These are phyloP conservation scores for Penicillium sp. DNA, from an alignment of 2,329 filamentous ascomycete genomes.

Conservation along the genomic window DNA sequence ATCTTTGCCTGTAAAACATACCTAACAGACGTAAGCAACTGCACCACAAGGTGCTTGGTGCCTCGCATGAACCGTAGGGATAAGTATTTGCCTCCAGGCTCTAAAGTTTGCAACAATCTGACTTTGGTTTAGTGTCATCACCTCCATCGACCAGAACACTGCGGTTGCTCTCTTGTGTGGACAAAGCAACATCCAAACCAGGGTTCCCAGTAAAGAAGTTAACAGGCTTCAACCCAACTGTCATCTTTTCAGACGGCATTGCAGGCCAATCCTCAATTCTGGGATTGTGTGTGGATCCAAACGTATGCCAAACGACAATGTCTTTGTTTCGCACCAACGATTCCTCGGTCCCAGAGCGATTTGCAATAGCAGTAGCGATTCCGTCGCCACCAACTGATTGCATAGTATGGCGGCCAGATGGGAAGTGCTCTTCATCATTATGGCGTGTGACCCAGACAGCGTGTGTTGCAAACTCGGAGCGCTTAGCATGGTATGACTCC, in stretches of 20 bases:
- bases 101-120: not conserved
- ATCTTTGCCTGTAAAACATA: not conserved
- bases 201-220: constrained; percentile 26
- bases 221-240: constrained; percentile 24
- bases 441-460: constrained; percentile 56
- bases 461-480: constrained; percentile 54
- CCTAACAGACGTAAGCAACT: not conserved
- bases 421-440: constrained; percentile 51
- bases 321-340: constrained; percentile 33
- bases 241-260: constrained; percentile 34
- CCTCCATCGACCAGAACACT: not conserved
- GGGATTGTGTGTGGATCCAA: constrained; percentile 45
- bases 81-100: not conserved
- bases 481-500: constrained; percentile 48
- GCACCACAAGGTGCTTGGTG: too few species aligned
- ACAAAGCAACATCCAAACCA: constrained; percentile 20
- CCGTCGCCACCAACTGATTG: constrained; percentile 38
- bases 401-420: constrained; percentile 54
- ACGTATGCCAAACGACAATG: constrained; percentile 41
- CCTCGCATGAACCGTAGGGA: too few species aligned
- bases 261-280: constrained; percentile 44
- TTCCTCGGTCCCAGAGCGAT: constrained; percentile 2
- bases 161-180: constrained; percentile 19
- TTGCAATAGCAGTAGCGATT: constrained; percentile 13
- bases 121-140: not conserved